Percentiles rank a stretch among this genome's conserved stretches.
phyloP scores from a whole-genome alignment of 257 asterid species.

The Solanum medicagineum region DNA sequence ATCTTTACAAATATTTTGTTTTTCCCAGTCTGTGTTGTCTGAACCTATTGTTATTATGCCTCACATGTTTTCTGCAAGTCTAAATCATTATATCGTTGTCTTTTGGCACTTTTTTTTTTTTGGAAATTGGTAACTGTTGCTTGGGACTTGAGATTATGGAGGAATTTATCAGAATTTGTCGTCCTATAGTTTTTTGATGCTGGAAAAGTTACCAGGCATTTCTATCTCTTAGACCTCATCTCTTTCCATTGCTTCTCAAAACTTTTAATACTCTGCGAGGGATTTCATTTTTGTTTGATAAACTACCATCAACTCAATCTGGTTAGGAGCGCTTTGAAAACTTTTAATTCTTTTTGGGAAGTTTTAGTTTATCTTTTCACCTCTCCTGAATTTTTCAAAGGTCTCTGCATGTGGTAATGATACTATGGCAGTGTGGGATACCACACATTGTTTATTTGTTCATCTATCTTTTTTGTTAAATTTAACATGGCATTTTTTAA shows the following conservation, averaged over 20 bases:
- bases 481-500: not conserved
- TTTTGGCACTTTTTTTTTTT: not conserved
- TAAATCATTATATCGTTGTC: not conserved
- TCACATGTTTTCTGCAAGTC: not conserved
- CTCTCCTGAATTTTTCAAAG: not conserved
- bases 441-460: not conserved
- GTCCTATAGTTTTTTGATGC: not conserved
- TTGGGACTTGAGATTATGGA: not conserved
- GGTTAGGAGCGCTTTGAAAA: not conserved
- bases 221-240: not conserved
- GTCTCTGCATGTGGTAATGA: not conserved
- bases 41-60: not conserved
- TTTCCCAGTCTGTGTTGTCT: not conserved
- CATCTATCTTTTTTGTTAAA: not conserved
- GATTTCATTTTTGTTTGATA: not conserved
- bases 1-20: not conserved
- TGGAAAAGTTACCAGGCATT: not conserved
- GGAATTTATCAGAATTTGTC: not conserved
- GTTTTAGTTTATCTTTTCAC: not conserved
- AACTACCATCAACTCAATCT: not conserved
- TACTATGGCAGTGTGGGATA: not conserved
- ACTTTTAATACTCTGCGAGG: not conserved
- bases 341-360: not conserved
- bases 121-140: too few relatives aligned
- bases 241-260: not conserved